Percentiles rank a stretch among this genome's conserved stretches.
phyloP scores from a whole-genome alignment of 2,329 filamentous ascomycete genomes.

The Harringtonia aguacate region DNA sequence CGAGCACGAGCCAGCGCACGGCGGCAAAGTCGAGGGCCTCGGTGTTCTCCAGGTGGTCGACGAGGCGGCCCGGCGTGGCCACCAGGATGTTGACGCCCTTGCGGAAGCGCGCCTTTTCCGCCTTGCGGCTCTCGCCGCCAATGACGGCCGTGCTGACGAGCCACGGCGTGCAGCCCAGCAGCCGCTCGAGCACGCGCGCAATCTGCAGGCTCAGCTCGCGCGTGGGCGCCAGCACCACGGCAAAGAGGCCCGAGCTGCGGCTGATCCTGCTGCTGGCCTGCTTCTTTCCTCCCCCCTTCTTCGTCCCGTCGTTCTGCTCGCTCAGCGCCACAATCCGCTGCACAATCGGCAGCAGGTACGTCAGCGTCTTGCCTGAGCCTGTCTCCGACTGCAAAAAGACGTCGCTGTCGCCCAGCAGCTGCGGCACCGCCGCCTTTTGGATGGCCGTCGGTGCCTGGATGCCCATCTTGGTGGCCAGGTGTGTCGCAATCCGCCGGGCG shows the following conservation, averaged over 20 bases:
- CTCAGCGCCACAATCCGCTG: constrained; percentile 76
- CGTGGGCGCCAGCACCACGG: constrained; percentile 87
- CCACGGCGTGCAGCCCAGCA: constrained; percentile 86
- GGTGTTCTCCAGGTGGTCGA: constrained; percentile 88
- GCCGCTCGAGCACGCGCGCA: constrained; percentile 69
- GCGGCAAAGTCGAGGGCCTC: constrained; percentile 79
- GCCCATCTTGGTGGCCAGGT: constrained; percentile 74
- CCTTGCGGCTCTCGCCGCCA: constrained; percentile 58
- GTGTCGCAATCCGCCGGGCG: constrained; percentile 67
- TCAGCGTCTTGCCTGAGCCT: constrained; percentile 91
- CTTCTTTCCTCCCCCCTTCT: constrained; percentile 15
- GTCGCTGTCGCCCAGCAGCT: constrained; percentile 73
- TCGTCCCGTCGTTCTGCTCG: constrained; percentile 36
- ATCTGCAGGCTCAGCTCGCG: constrained; percentile 94
- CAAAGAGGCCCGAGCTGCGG: constrained; percentile 82
- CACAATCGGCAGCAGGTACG: constrained; percentile 89
- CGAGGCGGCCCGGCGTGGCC: constrained; percentile 82
- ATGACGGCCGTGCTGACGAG: constrained; percentile 81
- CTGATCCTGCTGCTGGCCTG: constrained; percentile 58
- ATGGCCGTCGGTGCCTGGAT: constrained; percentile 90
- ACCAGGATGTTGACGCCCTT: constrained; percentile 95
- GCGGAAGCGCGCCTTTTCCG: constrained; percentile 84
- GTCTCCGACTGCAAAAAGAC: constrained; percentile 96
- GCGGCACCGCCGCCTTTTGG: constrained; percentile 78
- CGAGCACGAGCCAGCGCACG: constrained; percentile 86